phyloP scores from a whole-genome alignment of 2,329 filamentous ascomycete genomes.

The Curvularia eragrostidis region DNA sequence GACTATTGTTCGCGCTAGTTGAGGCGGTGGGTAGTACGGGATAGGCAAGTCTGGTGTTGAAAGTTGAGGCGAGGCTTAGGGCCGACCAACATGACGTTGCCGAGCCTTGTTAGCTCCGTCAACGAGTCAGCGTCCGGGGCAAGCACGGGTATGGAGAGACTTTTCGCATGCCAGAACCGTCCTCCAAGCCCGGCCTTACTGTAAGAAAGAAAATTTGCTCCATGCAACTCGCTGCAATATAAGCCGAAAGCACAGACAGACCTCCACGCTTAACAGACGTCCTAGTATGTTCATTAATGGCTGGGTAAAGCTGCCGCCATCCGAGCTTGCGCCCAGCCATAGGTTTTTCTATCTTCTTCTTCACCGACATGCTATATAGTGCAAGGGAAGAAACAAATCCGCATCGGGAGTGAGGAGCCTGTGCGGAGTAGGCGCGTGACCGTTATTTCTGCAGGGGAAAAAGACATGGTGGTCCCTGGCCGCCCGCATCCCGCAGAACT shows the following conservation, averaged over 20 bases:
- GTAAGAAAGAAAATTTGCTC: neutral
- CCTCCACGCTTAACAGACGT: neutral
- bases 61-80: constrained; percentile 6
- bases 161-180: neutral
- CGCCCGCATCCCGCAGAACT: constrained; percentile 4
- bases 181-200: neutral
- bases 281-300: constrained; percentile 1
- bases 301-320: neutral
- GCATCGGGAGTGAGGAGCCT: neutral
- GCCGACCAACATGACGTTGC: constrained; percentile 13
- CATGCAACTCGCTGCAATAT: neutral
- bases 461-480: neutral
- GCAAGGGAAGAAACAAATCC: neutral
- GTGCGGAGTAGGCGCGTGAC: constrained; percentile 1
- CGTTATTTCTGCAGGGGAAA: neutral
- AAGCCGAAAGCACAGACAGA: neutral
- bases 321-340: neutral
- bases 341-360: neutral
- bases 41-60: constrained; percentile 17
- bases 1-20: constrained; percentile 10
- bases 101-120: constrained; percentile 5
- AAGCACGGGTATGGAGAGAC: constrained; percentile 2
- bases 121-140: constrained; percentile 6
- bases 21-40: constrained; percentile 1
- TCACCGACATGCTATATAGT: neutral